Evolutionary conservation across 2,329 filamentous ascomycete genomes (phyloP).

Genomic region (Triangularia verruculosa): DNA sequence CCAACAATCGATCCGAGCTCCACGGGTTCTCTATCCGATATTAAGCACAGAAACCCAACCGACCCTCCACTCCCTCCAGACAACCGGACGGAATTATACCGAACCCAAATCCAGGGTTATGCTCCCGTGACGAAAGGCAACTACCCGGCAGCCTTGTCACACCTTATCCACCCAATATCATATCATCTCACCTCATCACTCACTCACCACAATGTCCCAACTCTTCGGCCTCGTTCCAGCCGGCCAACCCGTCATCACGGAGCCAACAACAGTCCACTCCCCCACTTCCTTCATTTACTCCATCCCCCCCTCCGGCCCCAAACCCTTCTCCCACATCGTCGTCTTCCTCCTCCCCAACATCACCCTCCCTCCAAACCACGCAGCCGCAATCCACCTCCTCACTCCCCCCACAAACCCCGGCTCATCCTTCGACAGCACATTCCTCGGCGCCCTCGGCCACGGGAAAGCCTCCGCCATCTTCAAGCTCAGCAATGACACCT

Average conservation of each 20-base stretch:
- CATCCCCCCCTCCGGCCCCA: constrained; percentile 39
- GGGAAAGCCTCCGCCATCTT: constrained; percentile 93
- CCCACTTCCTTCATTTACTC: constrained; percentile 56
- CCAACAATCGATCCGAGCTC: background rate
- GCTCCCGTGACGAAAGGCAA: background rate
- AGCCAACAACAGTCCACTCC: constrained; percentile 51
- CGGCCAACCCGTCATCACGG: constrained; percentile 55
- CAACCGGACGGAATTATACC: background rate
- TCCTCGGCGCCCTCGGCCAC: constrained; percentile 84
- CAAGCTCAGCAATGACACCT: constrained; percentile 53
- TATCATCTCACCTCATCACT: too few species aligned
- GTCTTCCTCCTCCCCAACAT: constrained; percentile 84
- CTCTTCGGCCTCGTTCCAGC: constrained; percentile 61
- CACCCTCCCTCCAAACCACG: constrained; percentile 68
- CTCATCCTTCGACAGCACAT: constrained; percentile 49
- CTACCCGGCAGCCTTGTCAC: background rate
- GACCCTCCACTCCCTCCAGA: background rate
- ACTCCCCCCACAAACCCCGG: constrained; percentile 44
- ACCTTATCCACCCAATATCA: background rate
- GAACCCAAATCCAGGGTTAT: background rate
- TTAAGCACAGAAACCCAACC: background rate
- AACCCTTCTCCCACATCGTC: constrained; percentile 74
- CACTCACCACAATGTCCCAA: constrained; percentile 32
- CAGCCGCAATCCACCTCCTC: constrained; percentile 84
- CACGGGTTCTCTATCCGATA: background rate